Percentiles rank a stretch among this genome's conserved stretches.
phyloP scores from a whole-genome alignment of 257 asterid species.

The Plantago ovata region DNA sequence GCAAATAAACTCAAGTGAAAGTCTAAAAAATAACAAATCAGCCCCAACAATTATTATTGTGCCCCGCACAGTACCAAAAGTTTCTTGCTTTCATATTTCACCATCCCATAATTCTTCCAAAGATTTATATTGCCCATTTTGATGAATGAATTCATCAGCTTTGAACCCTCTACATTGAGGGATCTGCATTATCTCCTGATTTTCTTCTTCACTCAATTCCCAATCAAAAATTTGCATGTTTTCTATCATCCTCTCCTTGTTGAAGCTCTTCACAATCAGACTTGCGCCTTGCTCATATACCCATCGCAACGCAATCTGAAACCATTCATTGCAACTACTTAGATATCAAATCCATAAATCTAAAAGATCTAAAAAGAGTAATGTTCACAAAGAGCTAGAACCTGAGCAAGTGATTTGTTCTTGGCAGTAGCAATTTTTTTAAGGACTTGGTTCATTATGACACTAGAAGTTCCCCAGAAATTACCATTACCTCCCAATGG shows the following conservation, averaged over 20 bases:
- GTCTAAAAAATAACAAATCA: no score
- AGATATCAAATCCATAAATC: neutral
- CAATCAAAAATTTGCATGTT: conserved; percentile 30
- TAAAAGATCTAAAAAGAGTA: no score
- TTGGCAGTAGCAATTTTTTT: conserved; percentile 32
- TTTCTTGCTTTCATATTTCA: conserved; percentile 14
- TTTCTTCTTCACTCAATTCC: conserved; percentile 30
- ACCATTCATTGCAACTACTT: neutral
- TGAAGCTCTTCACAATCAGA: no score
- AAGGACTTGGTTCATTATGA: conserved; percentile 36
- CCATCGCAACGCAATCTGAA: conserved; percentile 40
- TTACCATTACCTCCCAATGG: conserved; percentile 47
- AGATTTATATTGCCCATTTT: conserved; percentile 38
- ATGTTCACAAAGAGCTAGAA: neutral
- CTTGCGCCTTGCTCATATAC: conserved; percentile 30
- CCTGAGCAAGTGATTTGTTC: conserved; percentile 48
- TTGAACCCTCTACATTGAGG: conserved; percentile 29
- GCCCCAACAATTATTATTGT: no score
- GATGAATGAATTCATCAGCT: conserved; percentile 18
- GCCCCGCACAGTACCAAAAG: no score
- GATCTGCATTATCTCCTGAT: conserved; percentile 27
- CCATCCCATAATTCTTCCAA: conserved; percentile 47
- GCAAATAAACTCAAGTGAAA: no score
- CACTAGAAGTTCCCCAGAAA: conserved; percentile 33
- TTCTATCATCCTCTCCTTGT: no score